phyloP scores from a whole-genome alignment of 1,284 basidiomycete genomes.

The Moesziomyces parantarcticus region DNA sequence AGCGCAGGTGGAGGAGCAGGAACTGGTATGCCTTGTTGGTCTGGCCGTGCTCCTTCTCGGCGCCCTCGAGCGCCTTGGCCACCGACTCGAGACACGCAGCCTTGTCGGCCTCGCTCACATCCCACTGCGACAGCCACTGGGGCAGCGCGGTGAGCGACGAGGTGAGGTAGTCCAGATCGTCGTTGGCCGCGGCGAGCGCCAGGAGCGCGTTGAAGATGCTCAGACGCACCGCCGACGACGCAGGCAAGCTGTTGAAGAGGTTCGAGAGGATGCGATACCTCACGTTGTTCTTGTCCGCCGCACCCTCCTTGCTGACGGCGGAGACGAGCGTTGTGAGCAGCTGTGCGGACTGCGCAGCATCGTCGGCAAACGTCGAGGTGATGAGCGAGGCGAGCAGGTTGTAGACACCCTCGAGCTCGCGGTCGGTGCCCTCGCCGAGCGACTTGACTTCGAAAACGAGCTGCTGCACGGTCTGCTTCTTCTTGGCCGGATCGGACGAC shows the following conservation, averaged over 20 bases:
- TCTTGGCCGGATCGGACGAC: conserved; percentile 29
- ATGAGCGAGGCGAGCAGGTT: conserved; percentile 62
- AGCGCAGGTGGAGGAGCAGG: conserved; percentile 60
- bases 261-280: conserved; percentile 61
- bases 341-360: conserved; percentile 8
- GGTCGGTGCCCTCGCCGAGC: conserved; percentile 59
- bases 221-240: conserved; percentile 52
- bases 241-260: conserved; percentile 62
- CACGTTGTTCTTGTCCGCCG: conserved; percentile 47
- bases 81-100: conserved; percentile 51
- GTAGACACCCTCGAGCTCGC: conserved; percentile 64
- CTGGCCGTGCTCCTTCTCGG: conserved; percentile 54
- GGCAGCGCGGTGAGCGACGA: conserved; percentile 54
- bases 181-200: conserved; percentile 55
- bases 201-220: conserved; percentile 57
- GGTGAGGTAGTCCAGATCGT: conserved; percentile 63
- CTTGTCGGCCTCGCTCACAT: conserved; percentile 51
- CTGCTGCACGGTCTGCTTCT: conserved; percentile 40
- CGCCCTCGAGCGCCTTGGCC: conserved; percentile 51
- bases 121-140: conserved; percentile 63
- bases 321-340: conserved; percentile 41
- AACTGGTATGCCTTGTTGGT: conserved; percentile 58
- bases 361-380: conserved; percentile 15
- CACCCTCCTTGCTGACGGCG: conserved; percentile 25
- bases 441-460: conserved; percentile 50